Evolutionary conservation across 352 stramenopile genomes (phyloP), one percentile per base, ranked within the genome.

Genomic region (Peronospora farinosa): DNA sequence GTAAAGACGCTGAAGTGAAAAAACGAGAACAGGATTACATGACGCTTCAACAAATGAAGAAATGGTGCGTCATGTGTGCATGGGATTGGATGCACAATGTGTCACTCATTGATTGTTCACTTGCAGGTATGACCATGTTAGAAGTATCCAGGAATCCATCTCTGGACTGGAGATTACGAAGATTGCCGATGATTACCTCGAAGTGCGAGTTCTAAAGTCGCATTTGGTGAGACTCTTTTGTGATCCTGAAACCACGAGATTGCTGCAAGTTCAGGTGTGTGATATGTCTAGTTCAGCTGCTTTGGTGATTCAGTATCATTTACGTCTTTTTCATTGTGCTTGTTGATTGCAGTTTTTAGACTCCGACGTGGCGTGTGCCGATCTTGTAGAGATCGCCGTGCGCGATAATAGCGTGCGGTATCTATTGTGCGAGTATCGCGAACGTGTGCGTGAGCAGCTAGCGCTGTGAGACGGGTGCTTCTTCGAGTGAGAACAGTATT

Each of bases 21-120:
- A 72, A 84, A 46, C 72, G 74, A 28, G 74, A 90, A 40, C 72
- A 87, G 27, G 74, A 90, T 38, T 86, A 72, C 45, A 72, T 74
- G 39, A 72, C 73, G 23, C 60, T 90, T 1, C 68, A 80, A 42
- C 71, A 83, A 54, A 90, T 90, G 77, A 77, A 86, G 51, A 55
- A 83, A 25, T 88, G 79, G 79, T 90, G 45, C 19, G 56, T 54
- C 17, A 13, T 44, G 5, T n/a, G 0, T 30, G 16, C 21, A 30
- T 16, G 19, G 17, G 10, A 9, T 49, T 6, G 35, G 7, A 11
- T 10, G 10, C 28, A 32, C 10, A 12, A 5, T 32, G 28, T 32
- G 7, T 32, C 28, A 12, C 30, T 39, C 30, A 7, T 15, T 48
- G 0, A 49, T 15, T 28, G 41, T 39, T 41, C n/a, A 30, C 12